Conservation (phyloP, 352 stramenopile genomes). For the Globisporangium mamillatum region DNA sequence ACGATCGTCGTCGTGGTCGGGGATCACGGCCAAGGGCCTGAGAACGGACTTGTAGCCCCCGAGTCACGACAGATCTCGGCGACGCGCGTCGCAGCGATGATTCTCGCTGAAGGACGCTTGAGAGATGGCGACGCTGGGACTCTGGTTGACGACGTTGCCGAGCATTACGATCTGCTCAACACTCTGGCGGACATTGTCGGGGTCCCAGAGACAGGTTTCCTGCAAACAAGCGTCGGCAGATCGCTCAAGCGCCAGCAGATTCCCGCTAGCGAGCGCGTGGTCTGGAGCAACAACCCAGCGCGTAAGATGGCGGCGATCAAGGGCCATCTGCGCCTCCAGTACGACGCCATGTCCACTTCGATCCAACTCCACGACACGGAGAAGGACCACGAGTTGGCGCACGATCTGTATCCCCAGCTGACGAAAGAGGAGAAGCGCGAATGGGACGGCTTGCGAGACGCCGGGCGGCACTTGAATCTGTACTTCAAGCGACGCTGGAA, state of each 20-base stretch:
- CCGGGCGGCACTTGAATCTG: conserved; percentile 34
- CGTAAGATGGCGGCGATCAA: conserved; percentile 38
- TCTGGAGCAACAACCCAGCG: conserved; percentile 59
- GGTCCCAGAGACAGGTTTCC: conserved; percentile 28
- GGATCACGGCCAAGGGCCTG: conserved; percentile 44
- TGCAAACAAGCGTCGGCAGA: conserved; percentile 34
- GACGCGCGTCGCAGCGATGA: conserved; percentile 27
- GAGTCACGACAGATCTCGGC: conserved; percentile 32
- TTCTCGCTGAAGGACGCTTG: conserved; percentile 35
- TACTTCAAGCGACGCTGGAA: conserved; percentile 56
- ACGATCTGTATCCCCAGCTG: conserved; percentile 31
- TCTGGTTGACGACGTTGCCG: conserved; percentile 27
- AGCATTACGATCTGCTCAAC: conserved; percentile 44
- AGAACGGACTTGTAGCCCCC: conserved; percentile 26
- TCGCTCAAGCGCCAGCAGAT: conserved; percentile 43
- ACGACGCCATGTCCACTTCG: conserved; percentile 35
- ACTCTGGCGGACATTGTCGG: conserved; percentile 40
- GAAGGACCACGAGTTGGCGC: conserved; percentile 35
- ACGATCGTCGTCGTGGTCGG: conserved; percentile 56
- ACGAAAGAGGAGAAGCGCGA: conserved; percentile 16
- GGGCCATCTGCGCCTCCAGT: conserved; percentile 38
- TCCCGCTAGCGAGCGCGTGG: conserved; percentile 23
- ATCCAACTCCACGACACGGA: conserved; percentile 39
- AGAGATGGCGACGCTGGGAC: conserved; percentile 21
- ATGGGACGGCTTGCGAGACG: conserved; percentile 21